Evolutionary conservation across 2,329 filamentous ascomycete genomes (phyloP).

Genomic region (Aspergillus neoniger): DNA sequence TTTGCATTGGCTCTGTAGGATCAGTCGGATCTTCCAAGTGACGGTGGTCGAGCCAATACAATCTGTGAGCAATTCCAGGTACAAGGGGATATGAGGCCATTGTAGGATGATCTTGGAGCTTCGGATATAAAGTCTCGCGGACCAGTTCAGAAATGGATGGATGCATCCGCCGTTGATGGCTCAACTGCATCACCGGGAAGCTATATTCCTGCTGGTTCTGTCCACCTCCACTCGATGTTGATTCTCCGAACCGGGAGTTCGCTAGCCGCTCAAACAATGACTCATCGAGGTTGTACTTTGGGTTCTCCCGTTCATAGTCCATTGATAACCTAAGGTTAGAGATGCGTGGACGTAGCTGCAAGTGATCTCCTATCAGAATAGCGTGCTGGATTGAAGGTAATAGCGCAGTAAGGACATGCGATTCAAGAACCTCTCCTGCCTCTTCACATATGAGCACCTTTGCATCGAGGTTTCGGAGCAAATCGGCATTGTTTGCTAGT

Average conservation of each 20-base stretch:
- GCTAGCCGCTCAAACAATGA: constrained; percentile 12
- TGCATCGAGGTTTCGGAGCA: neutral
- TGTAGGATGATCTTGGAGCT: constrained; percentile 4
- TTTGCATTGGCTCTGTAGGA: constrained; percentile 11
- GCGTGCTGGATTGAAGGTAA: constrained; percentile 12
- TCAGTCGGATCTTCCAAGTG: constrained; percentile 16
- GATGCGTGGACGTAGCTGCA: constrained; percentile 13
- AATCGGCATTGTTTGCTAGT: constrained; percentile 7
- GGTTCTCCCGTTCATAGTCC: neutral
- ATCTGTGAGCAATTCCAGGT: constrained; percentile 3
- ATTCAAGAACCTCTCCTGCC: constrained; percentile 15
- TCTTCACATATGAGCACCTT: constrained; percentile 16
- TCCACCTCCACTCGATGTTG: neutral
- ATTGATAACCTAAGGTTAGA: constrained; percentile 2
- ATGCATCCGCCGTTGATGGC: constrained; percentile 14
- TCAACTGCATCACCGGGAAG: constrained; percentile 11
- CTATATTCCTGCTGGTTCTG: neutral
- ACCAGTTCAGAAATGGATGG: constrained; percentile 6
- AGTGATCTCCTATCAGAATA: constrained; percentile 16
- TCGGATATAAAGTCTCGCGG: constrained; percentile 7
- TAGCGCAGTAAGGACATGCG: constrained; percentile 10
- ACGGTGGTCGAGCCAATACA: constrained; percentile 28
- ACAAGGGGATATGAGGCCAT: neutral
- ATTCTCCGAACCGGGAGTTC: neutral
- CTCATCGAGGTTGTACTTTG: constrained; percentile 8